Evolutionary conservation across 495 filamentous ascomycete species (phyloP), one percentile per base, ranked within the genome.

Genomic region (Talaromyces nanjingensis): DNA sequence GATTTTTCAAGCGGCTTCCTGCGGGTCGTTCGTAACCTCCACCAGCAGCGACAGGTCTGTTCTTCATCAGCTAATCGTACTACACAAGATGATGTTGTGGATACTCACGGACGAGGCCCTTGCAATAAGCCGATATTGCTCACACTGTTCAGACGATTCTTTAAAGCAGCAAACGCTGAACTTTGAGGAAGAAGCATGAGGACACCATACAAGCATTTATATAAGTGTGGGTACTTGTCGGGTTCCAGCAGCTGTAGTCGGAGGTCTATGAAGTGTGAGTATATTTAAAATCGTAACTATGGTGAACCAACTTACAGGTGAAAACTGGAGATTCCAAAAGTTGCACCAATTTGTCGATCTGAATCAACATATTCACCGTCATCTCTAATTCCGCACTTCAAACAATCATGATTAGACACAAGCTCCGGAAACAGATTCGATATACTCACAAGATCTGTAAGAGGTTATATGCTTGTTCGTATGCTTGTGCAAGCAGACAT

Each of bases 271-370:
- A 27, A 24, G 49, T 12, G 16, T 45, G 0, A 29, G 39, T 73
- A 59, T 69, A 62, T 18, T 31, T 31, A 24, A 1, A 24, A 12
- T 16, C n/a, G 24, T 39, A 27, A 11, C 16, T 22, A 25, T 3
- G 33, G 45, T 34, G 31, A 14, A n/a, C 47, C 42, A 20, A 67
- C 83, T 65, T 72, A 93, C 91, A 98, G 47, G 96, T 99, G 71
- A 98, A 99, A 3, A 99, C 96, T 2, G 96, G 94, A 0, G 93
- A 97, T 72, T 99, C 96, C 6, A 99, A 84, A 3, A 99, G 86
- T 76, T 99, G 96, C 14, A 99, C 96, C 45, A 99, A 83, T 73
- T 99, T 99, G 75, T 99, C 96, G 70, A 99, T 96, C 73, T 99
- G 96, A 59, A 99, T 98, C 62, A 99, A 86, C 77, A 97, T 94